Conservation (phyloP, 768 basidiomycete species). For the Amanita inopinata region DNA sequence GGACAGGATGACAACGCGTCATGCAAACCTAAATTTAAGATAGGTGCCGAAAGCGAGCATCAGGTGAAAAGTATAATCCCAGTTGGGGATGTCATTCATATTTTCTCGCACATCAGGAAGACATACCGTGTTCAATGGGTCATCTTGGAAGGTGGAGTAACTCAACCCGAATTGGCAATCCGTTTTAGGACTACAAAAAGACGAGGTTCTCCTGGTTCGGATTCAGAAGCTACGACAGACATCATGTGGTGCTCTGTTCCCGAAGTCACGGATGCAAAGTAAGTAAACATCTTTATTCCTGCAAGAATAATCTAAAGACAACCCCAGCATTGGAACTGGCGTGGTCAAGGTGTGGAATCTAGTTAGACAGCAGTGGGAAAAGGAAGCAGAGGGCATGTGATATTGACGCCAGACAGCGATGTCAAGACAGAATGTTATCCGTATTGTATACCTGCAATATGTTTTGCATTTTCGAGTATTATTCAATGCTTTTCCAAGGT, state of each 20-base stretch:
- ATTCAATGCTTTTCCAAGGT: too few species aligned
- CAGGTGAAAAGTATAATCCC: constrained; percentile 37
- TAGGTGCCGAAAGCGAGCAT: constrained; percentile 11
- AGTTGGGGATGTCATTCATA: constrained; percentile 61
- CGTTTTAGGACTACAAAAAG: constrained; percentile 14
- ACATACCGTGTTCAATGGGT: constrained; percentile 75
- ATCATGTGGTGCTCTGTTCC: constrained; percentile 44
- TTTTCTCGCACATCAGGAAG: constrained; percentile 88
- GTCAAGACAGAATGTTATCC: too few species aligned
- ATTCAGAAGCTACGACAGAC: constrained; percentile 12
- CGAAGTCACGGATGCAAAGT: constrained; percentile 55
- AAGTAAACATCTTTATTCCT: constrained; percentile 21
- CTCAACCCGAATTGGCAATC: constrained; percentile 26
- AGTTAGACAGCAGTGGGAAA: constrained; percentile 39
- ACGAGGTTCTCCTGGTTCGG: constrained; percentile 10
- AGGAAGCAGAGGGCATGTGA: constrained; percentile 7
- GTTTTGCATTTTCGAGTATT: too few species aligned
- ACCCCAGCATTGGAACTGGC: constrained; percentile 59
- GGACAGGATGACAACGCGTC: constrained; percentile 7
- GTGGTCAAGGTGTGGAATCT: constrained; percentile 66
- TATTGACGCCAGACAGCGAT: too few species aligned
- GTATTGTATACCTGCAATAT: too few species aligned
- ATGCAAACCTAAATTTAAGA: not conserved
- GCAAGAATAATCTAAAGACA: constrained; percentile 10
- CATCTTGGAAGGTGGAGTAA: constrained; percentile 45